Evolutionary conservation across 495 filamentous ascomycete species (phyloP), one percentile per base, ranked within the genome.

Genomic region (Bacidia gigantensis): DNA sequence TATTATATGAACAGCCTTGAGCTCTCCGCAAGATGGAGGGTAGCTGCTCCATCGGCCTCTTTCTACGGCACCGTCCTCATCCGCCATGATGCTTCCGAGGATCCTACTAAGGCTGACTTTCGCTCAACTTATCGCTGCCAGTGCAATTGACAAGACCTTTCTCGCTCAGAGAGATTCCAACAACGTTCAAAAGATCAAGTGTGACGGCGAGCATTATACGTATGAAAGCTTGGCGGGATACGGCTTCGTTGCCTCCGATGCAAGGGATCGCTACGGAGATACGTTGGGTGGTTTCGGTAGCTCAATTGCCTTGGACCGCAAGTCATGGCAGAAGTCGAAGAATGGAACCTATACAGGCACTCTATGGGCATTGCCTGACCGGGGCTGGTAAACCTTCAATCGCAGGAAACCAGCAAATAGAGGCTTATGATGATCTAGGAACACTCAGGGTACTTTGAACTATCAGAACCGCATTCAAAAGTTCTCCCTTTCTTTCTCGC

Each of bases 381-480:
- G 84, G 32, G 86, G 86, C 49, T 89, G 85, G 81, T 75, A 59
- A 51, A 62, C 44, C 2, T 35, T 2, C 5, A 24, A 2, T 14
- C 12, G 26, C 32, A 5, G 14, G 14, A 7, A 7, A 7, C 14
- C 29, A 35, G 5, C 7, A 35, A 35, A 7, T 5, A 7, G 7
- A 7, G 29, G 29, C 29, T 5, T 35, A 3, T 41, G 1, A 44
- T 24, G 24, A 7, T 39, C 20, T 53, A 74, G 69, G 78, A 80
- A 82, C 53, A 88, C 84, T 11, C 68, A 87, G 57, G 86, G 86
- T 11, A 89, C 86, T 0, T 63, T 81, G 14, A 87, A 87, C 64
- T 86, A 74, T 64, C 79, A 87, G 53, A 72, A 75, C 0, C 80
- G 86, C 43, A 74, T 92, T 38, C 86, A 92, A 62, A 81, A 83